Evolutionary conservation across 257 asterid species (phyloP).

Genomic region (Capsicum rhomboideum): DNA sequence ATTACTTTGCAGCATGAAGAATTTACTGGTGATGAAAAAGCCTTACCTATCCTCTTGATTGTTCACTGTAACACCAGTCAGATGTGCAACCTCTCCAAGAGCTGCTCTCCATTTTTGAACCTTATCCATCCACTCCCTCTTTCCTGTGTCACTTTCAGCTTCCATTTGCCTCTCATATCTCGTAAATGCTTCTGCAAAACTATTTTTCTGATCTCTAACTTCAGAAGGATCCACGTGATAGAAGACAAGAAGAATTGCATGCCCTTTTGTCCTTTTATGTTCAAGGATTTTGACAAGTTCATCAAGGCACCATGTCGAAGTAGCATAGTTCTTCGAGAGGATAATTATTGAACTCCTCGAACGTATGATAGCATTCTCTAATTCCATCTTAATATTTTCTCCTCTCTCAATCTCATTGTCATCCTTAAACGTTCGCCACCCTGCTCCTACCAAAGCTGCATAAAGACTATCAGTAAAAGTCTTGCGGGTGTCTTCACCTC

Average conservation of each 20-base stretch:
- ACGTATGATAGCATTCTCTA: not conserved
- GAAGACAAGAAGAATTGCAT: not conserved
- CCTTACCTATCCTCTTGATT: not conserved
- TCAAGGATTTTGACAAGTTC: constrained; percentile 1
- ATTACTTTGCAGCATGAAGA: not conserved
- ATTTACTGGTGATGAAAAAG: not conserved
- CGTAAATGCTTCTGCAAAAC: not conserved
- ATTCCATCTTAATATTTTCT: not conserved
- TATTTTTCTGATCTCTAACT: not conserved
- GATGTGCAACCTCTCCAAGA: not conserved
- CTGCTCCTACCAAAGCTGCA: not conserved
- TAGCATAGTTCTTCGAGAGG: not conserved
- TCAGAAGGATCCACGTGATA: not conserved
- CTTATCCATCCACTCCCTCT: not conserved
- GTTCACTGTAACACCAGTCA: not conserved
- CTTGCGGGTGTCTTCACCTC: constrained; percentile 1
- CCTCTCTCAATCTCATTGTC: not conserved
- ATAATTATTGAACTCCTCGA: constrained; percentile 2
- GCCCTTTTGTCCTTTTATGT: constrained; percentile 1
- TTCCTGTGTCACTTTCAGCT: not conserved
- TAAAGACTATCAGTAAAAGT: not conserved
- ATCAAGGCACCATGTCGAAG: constrained; percentile 4
- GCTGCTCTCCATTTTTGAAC: not conserved
- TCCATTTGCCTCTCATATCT: not conserved
- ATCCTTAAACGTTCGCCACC: not conserved